Base-by-base conservation (phyloP, 345 rosid genomes). In the Pistacia integerrima region DNA sequence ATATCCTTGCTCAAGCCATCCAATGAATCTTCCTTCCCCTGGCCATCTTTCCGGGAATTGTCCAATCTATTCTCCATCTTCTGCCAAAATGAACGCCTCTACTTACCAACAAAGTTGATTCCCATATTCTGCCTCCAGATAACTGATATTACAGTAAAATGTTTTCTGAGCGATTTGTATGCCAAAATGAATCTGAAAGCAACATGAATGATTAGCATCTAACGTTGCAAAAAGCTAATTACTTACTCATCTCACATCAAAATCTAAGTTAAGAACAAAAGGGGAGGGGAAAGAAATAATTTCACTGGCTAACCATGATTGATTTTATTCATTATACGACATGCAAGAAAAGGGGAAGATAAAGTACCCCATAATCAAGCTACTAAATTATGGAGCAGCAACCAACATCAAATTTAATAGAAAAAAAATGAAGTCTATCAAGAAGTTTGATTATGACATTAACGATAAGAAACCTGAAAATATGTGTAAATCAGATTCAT, bases 31-130 rank as follows among this genome's bases (percentile, higher is more conserved):
- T 84, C 91, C 70, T 79, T 72, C 73, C 81, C 85, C 77, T 10
- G n/a, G 33, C 78, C 85, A 28, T 82, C 90, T 58, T 86, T 86
- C 69, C 58, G 85, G 76, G 76, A 75, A 69, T 58, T 75, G 28
- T 74, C 73, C 79, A 80, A 62, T 74, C 67, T 14, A 67, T 80
- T 84, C 64, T 86, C 94, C 98, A 92, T 94, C 38, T 61, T 80
- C 83, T 13, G 18, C 73, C 77, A 25, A 11, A 70, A 41, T 44
- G 55, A 76, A 69, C 55, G 60, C 66, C 17, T 60, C 60, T 64
- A 82, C 57, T 44, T 11, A 64, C 61, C 17, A 66, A 61, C 35
- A 81, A 70, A 49, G 61, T 79, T 76, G 77, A 44, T 76, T 38
- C 58, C 78, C 61, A 81, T 85, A 16, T 59, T 80, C 69, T 16